Evolutionary conservation across 202 grass and related monocot genomes (phyloP).

Genomic region (Panicum virgatum): DNA sequence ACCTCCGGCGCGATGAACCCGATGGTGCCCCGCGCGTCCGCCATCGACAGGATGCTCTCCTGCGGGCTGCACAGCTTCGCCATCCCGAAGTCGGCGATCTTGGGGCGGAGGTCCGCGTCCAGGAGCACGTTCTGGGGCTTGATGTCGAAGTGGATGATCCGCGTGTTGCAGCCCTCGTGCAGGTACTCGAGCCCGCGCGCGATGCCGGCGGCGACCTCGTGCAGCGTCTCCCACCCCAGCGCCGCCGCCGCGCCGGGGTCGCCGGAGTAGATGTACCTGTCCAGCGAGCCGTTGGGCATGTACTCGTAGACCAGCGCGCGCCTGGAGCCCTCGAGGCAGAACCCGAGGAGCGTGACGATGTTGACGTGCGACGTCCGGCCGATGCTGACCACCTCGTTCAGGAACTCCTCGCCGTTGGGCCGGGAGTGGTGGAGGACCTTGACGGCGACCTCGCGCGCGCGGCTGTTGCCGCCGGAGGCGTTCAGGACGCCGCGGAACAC

Average conservation of each 20-base stretch:
- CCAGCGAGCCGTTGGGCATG: slow-evolving; percentile 72
- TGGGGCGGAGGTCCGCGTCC: slow-evolving; percentile 35
- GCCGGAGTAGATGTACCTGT: slow-evolving; percentile 52
- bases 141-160: slow-evolving; percentile 88
- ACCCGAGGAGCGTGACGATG: slow-evolving; percentile 70
- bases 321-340: slow-evolving; percentile 57
- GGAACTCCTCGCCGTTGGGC: slow-evolving; percentile 60
- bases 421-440: slow-evolving; percentile 51
- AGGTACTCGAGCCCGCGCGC: slow-evolving; percentile 67
- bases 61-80: slow-evolving; percentile 63
- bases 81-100: slow-evolving; percentile 72
- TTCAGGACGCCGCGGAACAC: slow-evolving; percentile 53
- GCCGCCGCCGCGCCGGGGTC: too few relatives aligned
- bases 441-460: slow-evolving; percentile 43
- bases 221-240: slow-evolving; percentile 52
- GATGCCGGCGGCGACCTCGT: slow-evolving; percentile 57
- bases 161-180: slow-evolving; percentile 64
- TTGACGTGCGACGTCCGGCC: slow-evolving; percentile 75
- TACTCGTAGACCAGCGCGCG: slow-evolving; percentile 70
- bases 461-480: not conserved
- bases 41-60: slow-evolving; percentile 59
- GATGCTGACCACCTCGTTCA: slow-evolving; percentile 84
- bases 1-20: slow-evolving; percentile 87
- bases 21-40: slow-evolving; percentile 59
- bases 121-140: slow-evolving; percentile 81